Evolutionary conservation across 371 early-diverging fungal species (phyloP), one percentile per base, ranked within the genome.

Genomic region (Lichtheimia ramosa): DNA sequence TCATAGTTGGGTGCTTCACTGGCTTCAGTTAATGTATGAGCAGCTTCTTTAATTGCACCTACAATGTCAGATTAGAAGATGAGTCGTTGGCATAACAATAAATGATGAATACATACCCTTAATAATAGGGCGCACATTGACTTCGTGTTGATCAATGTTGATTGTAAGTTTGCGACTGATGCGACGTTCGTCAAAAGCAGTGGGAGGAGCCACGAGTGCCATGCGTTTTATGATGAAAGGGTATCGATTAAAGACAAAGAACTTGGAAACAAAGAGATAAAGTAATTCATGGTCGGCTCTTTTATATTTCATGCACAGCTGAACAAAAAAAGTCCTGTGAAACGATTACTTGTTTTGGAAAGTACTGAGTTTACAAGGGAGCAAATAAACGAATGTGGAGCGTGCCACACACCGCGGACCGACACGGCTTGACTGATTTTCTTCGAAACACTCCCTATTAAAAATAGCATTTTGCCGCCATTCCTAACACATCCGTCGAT

Each of bases 41-140:
- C 61, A 10, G 79, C 79, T 67, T 79, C 79, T 42, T 71, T 69
- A 1, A 73, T 75, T 27, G 75, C 79, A 51, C 74, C 79, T 79
- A 60, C 18, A 23, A 1, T 27, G 43, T 48, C 39, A 34, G 34
- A 10, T 28, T 20, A 10, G 42, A 48, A 34, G 10, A 34, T 34
- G 34, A 34, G 34, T 34, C 34, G 10, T 34, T 34, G 2, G 34
- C 10, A 34, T 10, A 3, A 4, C 10, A 34, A 8, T 8, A 4
- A 34, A 34, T 24, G 27, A 46, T 49, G 15, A 41, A 23, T 18
- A 8, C 10, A 12, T 65, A 77, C 77, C 75, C 64, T 79, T 75
- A 43, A 79, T 66, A 8, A 79, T 59, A 20, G 79, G 75, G 8
- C 79, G 71, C 4, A 79, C 68, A 58, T 75, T 79, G 16, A 71